Base-by-base conservation (phyloP, 345 rosid species). In the Salix viminalis region DNA sequence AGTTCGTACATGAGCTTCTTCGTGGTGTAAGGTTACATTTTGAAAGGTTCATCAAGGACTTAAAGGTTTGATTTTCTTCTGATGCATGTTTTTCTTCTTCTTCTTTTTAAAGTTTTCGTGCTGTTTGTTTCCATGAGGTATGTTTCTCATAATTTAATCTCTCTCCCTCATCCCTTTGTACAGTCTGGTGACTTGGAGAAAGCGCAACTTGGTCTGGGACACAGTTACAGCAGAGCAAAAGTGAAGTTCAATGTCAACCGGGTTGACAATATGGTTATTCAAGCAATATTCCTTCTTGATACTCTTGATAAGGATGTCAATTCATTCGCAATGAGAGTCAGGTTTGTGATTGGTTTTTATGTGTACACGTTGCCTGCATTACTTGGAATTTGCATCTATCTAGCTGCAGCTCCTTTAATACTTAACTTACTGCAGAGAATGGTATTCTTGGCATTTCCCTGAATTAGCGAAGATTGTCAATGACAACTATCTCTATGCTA, bases 391-490 rank as follows among this genome's bases (percentile, higher is more conserved):
- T 39, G 37, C 5, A 72, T 62, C 23, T 32, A 30, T 4, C 16
- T 46, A n/a, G 5, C 15, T 72, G 13, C 14, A 16, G 19, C 2
- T 73, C 36, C 26, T 54, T 46, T 74, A 65, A 28, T 36, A 56
- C 73, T n/a, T 78, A 46, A 48, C 30, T 81, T 83, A 26, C 26
- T 78, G 76, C 88, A 96, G 99, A 74, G 99, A 96, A 84, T 96
- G 97, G 98, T 96, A 96, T 77, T 94, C 98, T 18, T 93, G 98
- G 98, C 99, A 96, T 77, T 96, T 96, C 82, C 99, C 98, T 12
- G 97, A 96, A 74, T 78, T 96, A 65, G 97, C 87, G 67, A 96
- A 96, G 89, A 92, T 96, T 61, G 94, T 96, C 77, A 94, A 87
- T 73, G 99, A 96, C 87, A 96, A 96, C 84, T 92, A 93, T 82